These are phyloP conservation scores for Anethum foeniculum DNA, from an alignment of 140 eudicot genomes.

Conservation along the genomic window DNA sequence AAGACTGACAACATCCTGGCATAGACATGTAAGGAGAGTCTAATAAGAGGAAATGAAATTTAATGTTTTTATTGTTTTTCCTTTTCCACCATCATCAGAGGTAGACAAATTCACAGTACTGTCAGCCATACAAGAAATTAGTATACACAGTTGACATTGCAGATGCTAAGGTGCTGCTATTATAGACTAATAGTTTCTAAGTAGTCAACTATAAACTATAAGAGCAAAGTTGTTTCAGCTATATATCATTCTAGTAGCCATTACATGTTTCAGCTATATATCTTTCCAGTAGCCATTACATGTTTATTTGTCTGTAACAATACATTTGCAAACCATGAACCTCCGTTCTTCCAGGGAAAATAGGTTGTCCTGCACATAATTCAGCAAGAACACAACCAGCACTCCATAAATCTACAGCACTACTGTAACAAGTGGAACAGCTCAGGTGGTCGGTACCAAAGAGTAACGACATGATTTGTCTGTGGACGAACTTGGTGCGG, in stretches of 20 bases:
- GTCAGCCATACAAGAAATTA: background rate
- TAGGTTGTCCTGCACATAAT: constrained; percentile 76
- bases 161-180: background rate
- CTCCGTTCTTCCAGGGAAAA: constrained; percentile 95
- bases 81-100: background rate
- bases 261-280: background rate
- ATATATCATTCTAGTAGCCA: no score
- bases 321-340: constrained; percentile 23
- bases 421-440: constrained; percentile 67
- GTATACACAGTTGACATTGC: background rate
- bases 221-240: no score
- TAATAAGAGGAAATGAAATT: no score
- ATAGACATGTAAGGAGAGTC: no score
- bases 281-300: no score
- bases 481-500: constrained; percentile 54
- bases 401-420: constrained; percentile 87
- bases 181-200: background rate
- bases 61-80: background rate
- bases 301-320: background rate
- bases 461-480: constrained; percentile 74
- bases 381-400: constrained; percentile 86
- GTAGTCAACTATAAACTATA: background rate
- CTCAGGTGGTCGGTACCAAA: constrained; percentile 92
- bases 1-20: no score
- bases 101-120: background rate